phyloP scores from a whole-genome alignment of 768 basidiomycete genomes.

The Mycena olivaceomarginata region DNA sequence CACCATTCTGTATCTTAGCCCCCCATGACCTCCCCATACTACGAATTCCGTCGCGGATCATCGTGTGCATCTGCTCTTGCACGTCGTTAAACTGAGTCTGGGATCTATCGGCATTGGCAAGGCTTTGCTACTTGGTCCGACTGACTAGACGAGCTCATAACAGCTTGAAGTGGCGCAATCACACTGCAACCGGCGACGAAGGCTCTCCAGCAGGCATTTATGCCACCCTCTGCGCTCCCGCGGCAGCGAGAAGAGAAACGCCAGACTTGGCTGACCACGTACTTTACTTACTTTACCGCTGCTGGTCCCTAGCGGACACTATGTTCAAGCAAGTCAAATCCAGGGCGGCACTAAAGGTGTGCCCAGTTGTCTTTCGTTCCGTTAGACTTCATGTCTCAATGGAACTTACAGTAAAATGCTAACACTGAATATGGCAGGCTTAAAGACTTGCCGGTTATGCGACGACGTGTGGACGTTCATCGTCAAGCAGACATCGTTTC shows the following conservation, averaged over 20 bases:
- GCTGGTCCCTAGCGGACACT: slow-evolving; percentile 92
- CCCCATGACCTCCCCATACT: slow-evolving; percentile 85
- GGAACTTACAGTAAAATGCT: neutral
- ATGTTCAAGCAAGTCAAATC: slow-evolving; percentile 96
- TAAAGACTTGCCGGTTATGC: slow-evolving; percentile 94
- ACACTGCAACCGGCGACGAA: slow-evolving; percentile 89
- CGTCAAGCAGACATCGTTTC: slow-evolving; percentile 58
- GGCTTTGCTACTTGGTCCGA: slow-evolving; percentile 83
- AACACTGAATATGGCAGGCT: slow-evolving; percentile 65
- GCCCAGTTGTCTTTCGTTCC: slow-evolving; percentile 39
- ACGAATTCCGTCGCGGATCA: slow-evolving; percentile 94
- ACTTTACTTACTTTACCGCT: slow-evolving; percentile 79
- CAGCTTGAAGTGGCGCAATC: slow-evolving; percentile 86
- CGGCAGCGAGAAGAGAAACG: neutral
- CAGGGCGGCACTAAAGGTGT: slow-evolving; percentile 94
- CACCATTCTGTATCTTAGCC: neutral
- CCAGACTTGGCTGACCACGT: slow-evolving; percentile 95
- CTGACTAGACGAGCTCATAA: slow-evolving; percentile 91
- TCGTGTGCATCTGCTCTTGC: slow-evolving; percentile 75
- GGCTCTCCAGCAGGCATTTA: neutral
- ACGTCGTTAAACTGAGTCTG: slow-evolving; percentile 3
- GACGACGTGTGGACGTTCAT: slow-evolving; percentile 99
- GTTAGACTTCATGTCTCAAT: neutral
- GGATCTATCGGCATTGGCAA: slow-evolving; percentile 88
- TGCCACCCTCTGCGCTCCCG: too few species aligned